Evolutionary conservation across 2,329 filamentous ascomycete genomes (phyloP), one percentile per base, ranked within the genome.

Genomic region (Pezicula radicicola): DNA sequence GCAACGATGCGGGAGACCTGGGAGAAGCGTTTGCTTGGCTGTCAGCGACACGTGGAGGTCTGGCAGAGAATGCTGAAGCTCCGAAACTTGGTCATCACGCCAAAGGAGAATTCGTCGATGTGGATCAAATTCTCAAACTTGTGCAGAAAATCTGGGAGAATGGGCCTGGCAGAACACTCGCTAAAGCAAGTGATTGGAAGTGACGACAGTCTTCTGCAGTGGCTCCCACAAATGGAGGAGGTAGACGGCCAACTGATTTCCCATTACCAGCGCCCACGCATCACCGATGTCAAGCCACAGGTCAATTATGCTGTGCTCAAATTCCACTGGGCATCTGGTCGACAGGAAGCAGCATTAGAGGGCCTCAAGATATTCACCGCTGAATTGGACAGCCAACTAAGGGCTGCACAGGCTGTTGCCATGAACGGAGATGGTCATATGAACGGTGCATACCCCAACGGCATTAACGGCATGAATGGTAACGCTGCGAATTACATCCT

Each of bases 101-200:
- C 95, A 0, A 84, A 84, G 33, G 92, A 99, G 68, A 97, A 97
- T 64, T 91, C 96, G 77, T 89, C 96, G 64, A 99, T 99, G 91
- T 97, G 92, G 85, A 97, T 99, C 76, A 99, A 99, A 68, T 99
- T 97, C 68, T 90, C 94, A 63, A 99, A 97, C 63, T 83, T 99
- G 6, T 99, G 95, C 71, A 89, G 95, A 63, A 99, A 99, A 71
- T 96, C 93, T 42, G 89, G 91, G 52, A 88, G 94, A 28, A 92
- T 93, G 79, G 93, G 94, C 9, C 81, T 99, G 46, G 94, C 94
- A 1, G 94, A 99, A 72, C 95, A 96, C 72, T 95, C 92, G 10
- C 75, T 99, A 49, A 92, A 94, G 67, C 90, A 91, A 55, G 77
- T 99, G n/a, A 87, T 97, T 51, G 88, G 87, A 27, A 84, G 79